phyloP scores from a whole-genome alignment of 1,284 basidiomycete species.

The Phlebopus sp. region DNA sequence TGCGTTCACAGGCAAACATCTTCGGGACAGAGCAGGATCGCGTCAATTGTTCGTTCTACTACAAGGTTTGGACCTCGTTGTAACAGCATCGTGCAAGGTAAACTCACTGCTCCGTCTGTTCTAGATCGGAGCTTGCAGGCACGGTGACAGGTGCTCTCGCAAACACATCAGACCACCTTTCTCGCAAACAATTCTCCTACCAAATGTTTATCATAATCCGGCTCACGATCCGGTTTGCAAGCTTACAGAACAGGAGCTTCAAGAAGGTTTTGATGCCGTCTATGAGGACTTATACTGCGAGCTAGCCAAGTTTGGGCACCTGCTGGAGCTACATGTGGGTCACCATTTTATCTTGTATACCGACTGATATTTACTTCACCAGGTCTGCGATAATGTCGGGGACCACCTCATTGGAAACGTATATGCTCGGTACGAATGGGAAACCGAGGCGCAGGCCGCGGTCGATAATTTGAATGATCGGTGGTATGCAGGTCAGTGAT shows the following conservation, averaged over 20 bases:
- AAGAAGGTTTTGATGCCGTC: constrained; percentile 95
- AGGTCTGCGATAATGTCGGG: constrained; percentile 99
- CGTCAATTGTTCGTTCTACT: constrained; percentile 94
- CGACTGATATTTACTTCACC: constrained; percentile 1
- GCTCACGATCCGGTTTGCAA: constrained; percentile 89
- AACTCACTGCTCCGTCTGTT: constrained; percentile 8
- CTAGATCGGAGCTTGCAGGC: constrained; percentile 91
- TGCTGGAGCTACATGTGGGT: constrained; percentile 91
- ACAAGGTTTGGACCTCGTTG: constrained; percentile 60
- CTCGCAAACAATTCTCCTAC: constrained; percentile 94
- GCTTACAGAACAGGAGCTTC: constrained; percentile 82
- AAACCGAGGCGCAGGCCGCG: constrained; percentile 93
- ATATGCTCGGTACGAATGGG: constrained; percentile 97
- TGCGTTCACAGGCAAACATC: constrained; percentile 66
- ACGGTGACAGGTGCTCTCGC: constrained; percentile 94
- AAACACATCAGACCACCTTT: constrained; percentile 98
- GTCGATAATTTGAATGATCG: constrained; percentile 93
- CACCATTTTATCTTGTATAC: not conserved
- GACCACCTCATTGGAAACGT: constrained; percentile 99
- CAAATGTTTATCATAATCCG: constrained; percentile 99
- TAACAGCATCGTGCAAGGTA: constrained; percentile 5
- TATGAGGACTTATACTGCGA: constrained; percentile 96
- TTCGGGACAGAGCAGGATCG: constrained; percentile 90
- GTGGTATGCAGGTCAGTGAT: constrained; percentile 89
- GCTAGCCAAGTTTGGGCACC: constrained; percentile 90